Evolutionary conservation across 371 early-diverging fungal species (phyloP).

Genomic region (Batrachochytrium dendrobatidis): DNA sequence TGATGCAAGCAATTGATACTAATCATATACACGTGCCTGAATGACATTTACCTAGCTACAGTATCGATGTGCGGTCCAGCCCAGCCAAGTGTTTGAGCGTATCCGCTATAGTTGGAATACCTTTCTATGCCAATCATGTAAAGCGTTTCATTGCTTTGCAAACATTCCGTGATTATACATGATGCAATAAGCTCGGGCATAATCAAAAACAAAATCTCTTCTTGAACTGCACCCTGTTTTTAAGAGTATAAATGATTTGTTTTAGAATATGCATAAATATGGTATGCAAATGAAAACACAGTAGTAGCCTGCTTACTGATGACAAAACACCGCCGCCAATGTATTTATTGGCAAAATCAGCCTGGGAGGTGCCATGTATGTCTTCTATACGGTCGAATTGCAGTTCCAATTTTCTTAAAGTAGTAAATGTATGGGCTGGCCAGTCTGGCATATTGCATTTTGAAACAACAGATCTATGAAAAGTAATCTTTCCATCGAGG

Average conservation of each 20-base stretch:
- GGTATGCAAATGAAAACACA: background rate
- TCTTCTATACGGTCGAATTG: conserved; percentile 29
- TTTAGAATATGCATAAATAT: background rate
- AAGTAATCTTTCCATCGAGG: conserved; percentile 37
- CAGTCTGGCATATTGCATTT: conserved; percentile 27
- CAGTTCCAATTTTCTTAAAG: conserved; percentile 15
- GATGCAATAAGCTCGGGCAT: conserved; percentile 49
- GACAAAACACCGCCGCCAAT: conserved; percentile 44
- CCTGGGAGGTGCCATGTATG: conserved; percentile 24
- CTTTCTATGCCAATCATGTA: conserved; percentile 45
- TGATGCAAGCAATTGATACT: background rate
- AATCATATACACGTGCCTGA: too few species aligned
- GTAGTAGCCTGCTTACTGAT: background rate
- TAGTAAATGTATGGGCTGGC: background rate
- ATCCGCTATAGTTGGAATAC: conserved; percentile 45
- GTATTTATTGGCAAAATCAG: conserved; percentile 51
- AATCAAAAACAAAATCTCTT: conserved; percentile 52
- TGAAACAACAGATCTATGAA: conserved; percentile 31
- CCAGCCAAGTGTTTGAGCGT: conserved; percentile 42
- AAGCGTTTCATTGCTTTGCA: conserved; percentile 43
- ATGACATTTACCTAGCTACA: conserved; percentile 10
- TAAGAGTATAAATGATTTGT: background rate
- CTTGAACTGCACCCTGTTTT: conserved; percentile 49
- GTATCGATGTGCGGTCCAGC: conserved; percentile 30
- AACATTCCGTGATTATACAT: conserved; percentile 37